Base-by-base conservation (phyloP, 805 yeast genomes). In the Pichia membranifaciens region DNA sequence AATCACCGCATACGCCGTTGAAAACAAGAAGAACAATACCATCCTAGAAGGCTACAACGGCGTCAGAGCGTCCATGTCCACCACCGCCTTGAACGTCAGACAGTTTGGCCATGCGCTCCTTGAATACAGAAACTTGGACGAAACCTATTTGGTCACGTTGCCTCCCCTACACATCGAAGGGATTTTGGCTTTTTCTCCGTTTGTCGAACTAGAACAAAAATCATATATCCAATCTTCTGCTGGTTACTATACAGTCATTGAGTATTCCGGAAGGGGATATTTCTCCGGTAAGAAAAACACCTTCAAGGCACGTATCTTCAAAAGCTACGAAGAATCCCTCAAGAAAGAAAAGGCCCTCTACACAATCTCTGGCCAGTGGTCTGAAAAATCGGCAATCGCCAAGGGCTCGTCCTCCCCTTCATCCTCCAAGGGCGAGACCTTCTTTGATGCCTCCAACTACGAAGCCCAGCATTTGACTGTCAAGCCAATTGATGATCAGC, bases 121-220 rank as follows among this genome's bases (percentile, higher is more conserved):
- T 58, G 76, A 76, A 52, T 82, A 73, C 57, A 77, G 78, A 54
- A 76, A 77, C 51, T 66, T 82, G 50, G 69, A 75, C 46, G 96
- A 88, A 64, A 62, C 74, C 2, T 93, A 82, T 64, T 71, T 87
- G 55, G 72, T 90, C 48, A 87, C 97, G n/a, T 74, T 91, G 56
- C 99, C 99, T 17, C 88, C 96, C 13, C 73, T 93, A 58, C 98
- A 93, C 67, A 84, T 91, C 51, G 99, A 91, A 68, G 98, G 99
- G 25, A 77, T 91, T 49, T 68, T 91, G 52, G 81, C 84, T 54
- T 96, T 95, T 10, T 75, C 95, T 2, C 99, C 99, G 25, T 91
- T 84, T 65, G 96, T 90, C 45, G 99, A 93, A 71, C 75, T 93
- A 53, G 96, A 91, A 61, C 95, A 95, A 50, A 81, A 81, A 55